These are phyloP conservation scores for Vitis hybrid DNA, from an alignment of 177 flowering plant species.

Conservation along the genomic window DNA sequence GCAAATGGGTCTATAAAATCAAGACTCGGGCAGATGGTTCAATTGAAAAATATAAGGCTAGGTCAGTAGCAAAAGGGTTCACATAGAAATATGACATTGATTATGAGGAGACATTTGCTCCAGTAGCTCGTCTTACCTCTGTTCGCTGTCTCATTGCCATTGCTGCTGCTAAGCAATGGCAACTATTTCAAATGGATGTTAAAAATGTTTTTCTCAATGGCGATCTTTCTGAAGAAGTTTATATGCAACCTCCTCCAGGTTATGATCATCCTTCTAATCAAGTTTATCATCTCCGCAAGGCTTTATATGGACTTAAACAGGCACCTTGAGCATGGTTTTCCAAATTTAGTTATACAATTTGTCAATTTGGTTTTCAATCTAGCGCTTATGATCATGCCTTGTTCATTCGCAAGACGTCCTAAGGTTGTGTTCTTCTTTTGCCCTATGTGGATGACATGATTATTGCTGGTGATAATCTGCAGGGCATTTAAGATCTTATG, in stretches of 20 bases:
- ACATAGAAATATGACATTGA: conserved; percentile 4
- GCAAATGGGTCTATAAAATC: conserved; percentile 20
- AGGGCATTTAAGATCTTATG: not conserved
- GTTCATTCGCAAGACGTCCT: not conserved
- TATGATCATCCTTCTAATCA: conserved; percentile 1
- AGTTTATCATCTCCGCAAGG: conserved; percentile 2
- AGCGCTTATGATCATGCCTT: conserved; percentile 14
- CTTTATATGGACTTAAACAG: conserved; percentile 9
- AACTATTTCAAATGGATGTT: not conserved
- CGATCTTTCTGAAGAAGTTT: not conserved
- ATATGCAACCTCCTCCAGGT: conserved; percentile 9
- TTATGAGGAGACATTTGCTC: conserved; percentile 12
- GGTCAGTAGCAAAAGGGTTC: not conserved
- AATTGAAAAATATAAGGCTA: not conserved
- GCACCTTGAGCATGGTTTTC: conserved; percentile 5
- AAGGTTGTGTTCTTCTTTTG: not conserved
- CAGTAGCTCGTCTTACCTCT: conserved; percentile 9
- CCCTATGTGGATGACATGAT: conserved; percentile 2
- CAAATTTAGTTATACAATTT: conserved; percentile 5
- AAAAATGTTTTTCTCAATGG: conserved; percentile 6
- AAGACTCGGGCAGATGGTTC: conserved; percentile 17
- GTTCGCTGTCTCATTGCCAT: conserved; percentile 2
- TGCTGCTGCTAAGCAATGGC: not conserved
- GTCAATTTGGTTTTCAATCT: not conserved
- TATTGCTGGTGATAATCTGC: not conserved